These are phyloP conservation scores for Ustilago hordei DNA, from an alignment of 1,284 basidiomycete genomes.

Conservation along the genomic window DNA sequence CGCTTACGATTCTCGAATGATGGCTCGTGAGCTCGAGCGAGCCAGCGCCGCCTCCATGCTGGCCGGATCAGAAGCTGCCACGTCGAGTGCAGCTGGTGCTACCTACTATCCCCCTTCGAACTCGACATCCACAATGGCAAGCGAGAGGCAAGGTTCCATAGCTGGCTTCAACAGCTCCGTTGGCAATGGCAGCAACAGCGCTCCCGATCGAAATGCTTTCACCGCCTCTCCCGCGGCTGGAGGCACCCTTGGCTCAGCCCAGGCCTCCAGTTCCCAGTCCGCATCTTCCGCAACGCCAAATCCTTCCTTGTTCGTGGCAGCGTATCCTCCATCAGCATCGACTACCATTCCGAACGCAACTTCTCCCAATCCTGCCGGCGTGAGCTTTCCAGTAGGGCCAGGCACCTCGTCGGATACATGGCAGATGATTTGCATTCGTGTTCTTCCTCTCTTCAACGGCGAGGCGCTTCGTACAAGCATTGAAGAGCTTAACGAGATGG, in stretches of 20 bases:
- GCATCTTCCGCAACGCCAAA: background rate
- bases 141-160: slow-evolving; percentile 25
- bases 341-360: slow-evolving; percentile 9
- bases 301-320: slow-evolving; percentile 11
- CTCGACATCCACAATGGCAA: slow-evolving; percentile 14
- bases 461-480: slow-evolving; percentile 88
- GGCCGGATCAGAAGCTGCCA: slow-evolving; percentile 33
- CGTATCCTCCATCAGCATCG: slow-evolving; percentile 16
- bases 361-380: slow-evolving; percentile 30
- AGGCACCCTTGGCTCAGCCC: slow-evolving; percentile 8
- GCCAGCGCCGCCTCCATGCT: slow-evolving; percentile 46
- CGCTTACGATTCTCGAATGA: slow-evolving; percentile 46
- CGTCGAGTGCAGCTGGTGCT: slow-evolving; percentile 2
- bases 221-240: slow-evolving; percentile 27
- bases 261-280: slow-evolving; percentile 16
- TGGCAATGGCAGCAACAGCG: slow-evolving; percentile 4
- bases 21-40: slow-evolving; percentile 53
- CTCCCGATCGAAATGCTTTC: slow-evolving; percentile 10
- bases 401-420: slow-evolving; percentile 71
- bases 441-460: slow-evolving; percentile 90
- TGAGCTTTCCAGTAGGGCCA: slow-evolving; percentile 26
- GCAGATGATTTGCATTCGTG: slow-evolving; percentile 83
- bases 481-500: slow-evolving; percentile 87
- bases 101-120: slow-evolving; percentile 20
- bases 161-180: background rate